Evolutionary conservation across 768 basidiomycete genomes (phyloP).

Genomic region (Boletus subcaerulescens): DNA sequence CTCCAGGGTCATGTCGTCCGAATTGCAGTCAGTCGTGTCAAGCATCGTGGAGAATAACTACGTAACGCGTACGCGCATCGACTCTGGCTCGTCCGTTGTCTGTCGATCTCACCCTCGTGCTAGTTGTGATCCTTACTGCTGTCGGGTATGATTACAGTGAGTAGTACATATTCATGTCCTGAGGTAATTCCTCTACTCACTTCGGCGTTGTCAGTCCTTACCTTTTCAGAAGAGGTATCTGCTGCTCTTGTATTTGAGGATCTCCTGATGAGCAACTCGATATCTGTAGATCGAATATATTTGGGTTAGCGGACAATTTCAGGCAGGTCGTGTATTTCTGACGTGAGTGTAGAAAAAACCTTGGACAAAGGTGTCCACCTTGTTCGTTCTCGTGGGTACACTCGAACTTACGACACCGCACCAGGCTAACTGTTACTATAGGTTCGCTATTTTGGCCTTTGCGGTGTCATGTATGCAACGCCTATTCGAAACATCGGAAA

Average conservation of each 20-base stretch:
- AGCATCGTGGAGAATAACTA: background rate
- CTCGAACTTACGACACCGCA: background rate
- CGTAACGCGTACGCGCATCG: background rate
- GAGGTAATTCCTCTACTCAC: background rate
- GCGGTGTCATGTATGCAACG: background rate
- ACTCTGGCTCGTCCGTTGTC: background rate
- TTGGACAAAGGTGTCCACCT: conserved; percentile 1
- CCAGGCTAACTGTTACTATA: background rate
- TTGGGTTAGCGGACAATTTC: background rate
- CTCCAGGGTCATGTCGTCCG: background rate
- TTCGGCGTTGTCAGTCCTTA: background rate
- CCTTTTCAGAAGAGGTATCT: conserved; percentile 7
- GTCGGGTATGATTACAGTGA: conserved; percentile 8
- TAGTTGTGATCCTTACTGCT: conserved; percentile 3
- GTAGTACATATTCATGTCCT: background rate
- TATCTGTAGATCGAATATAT: background rate
- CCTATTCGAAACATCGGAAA: background rate
- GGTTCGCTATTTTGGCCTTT: conserved; percentile 14
- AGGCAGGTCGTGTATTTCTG: background rate
- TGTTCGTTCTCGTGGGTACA: conserved; percentile 2
- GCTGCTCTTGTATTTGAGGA: background rate
- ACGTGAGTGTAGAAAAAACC: background rate
- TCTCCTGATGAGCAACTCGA: background rate
- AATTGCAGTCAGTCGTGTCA: background rate
- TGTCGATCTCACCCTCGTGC: background rate